Evolutionary conservation across 805 yeast genomes (phyloP), one percentile per base, ranked within the genome.

Genomic region (Brettanomyces bruxellensis): DNA sequence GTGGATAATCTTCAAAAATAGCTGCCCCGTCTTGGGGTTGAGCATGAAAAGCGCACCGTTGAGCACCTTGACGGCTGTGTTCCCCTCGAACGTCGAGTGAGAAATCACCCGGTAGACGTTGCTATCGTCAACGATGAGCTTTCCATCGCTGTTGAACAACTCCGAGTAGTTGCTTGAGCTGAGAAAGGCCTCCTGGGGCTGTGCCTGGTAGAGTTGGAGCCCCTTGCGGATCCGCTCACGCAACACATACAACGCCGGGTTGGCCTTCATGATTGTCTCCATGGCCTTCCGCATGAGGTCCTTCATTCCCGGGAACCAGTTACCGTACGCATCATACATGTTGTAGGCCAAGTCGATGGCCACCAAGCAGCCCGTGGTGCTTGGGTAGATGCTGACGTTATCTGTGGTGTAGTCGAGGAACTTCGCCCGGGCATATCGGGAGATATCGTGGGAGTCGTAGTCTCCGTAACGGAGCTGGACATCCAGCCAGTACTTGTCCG

Each of bases 251-350:
- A 93, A 64, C 0, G 98, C 95, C 0, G 99, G 97, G 57, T 91
- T 93, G 1, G 93, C 84, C 58, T 87, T 89, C 96, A 90, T 86
- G 41, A 93, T 86, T 35, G 93, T 91, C 51, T 79, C 75, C 95
- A 93, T 82, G 12, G 97, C 95, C 57, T 83, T 87, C 58, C 86
- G 95, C 69, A 93, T 71, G 57, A 93, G 70, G 3, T 88, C 88
- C 63, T 93, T 93, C 65, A 91, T 67, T 1, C 98, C 98, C 3
- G 95, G 91, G 68, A 93, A 86, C 99, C 99, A 93, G 57, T 87
- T 88, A 32, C 99, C 99, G 64, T 88, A 93, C 0, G 95, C 90
- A 64, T 89, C 97, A 60, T 85, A 90, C 83, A 89, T 86, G 63
- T 93, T 93, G 62, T 93, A 93, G 0, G 98, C 96, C 53, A 93